A percentile compares a stretch with the other conserved stretches of the same genome.
These are phyloP conservation scores for Fusarium buxicola DNA, from an alignment of 2,329 filamentous ascomycete species.

Conservation along the genomic window DNA sequence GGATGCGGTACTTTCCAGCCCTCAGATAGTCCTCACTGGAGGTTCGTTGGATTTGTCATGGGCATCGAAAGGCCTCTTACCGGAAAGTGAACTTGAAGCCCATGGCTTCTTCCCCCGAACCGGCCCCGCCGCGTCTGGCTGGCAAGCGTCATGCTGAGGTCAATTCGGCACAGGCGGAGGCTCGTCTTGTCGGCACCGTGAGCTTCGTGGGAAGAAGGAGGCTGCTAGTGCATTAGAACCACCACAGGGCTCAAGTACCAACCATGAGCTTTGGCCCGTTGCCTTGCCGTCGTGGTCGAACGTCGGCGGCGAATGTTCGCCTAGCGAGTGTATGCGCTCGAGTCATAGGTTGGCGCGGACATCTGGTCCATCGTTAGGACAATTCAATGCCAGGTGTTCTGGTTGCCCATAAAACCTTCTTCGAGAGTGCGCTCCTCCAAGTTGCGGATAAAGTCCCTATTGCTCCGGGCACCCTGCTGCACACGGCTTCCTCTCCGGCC, in stretches of 20 bases:
- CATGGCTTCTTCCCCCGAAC: slow-evolving; percentile 11
- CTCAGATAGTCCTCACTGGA: slow-evolving; percentile 11
- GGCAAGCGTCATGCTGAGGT: slow-evolving; percentile 4
- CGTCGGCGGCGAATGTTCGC: slow-evolving; percentile 14
- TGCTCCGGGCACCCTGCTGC: slow-evolving; percentile 68
- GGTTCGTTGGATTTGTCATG: slow-evolving; percentile 15
- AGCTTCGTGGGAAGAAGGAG: slow-evolving; percentile 15
- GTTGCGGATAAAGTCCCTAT: slow-evolving; percentile 93
- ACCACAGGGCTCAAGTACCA: slow-evolving; percentile 28
- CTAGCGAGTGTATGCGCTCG: slow-evolving; percentile 21
- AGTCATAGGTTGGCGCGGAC: slow-evolving; percentile 32
- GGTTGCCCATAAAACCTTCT: slow-evolving; percentile 83
- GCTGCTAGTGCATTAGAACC: slow-evolving; percentile 25
- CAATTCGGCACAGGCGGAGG: slow-evolving; percentile 12
- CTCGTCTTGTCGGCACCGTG: slow-evolving; percentile 23
- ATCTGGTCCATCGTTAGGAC: slow-evolving; percentile 31
- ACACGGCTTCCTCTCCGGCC: slow-evolving; percentile 82
- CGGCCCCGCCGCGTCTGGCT: slow-evolving; percentile 10
- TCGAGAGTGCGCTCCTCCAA: slow-evolving; percentile 94
- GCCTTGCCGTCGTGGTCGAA: slow-evolving; percentile 17
- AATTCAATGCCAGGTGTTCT: slow-evolving; percentile 74
- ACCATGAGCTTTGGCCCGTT: slow-evolving; percentile 27
- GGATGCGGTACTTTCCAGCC: slow-evolving; percentile 1
- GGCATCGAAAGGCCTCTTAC: slow-evolving; percentile 16
- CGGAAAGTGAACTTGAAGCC: slow-evolving; percentile 8